A percentile compares a stretch with the other conserved stretches of the same genome.
phyloP scores from a whole-genome alignment of 73 alveolate species.

The Paramecium octaurelia region DNA sequence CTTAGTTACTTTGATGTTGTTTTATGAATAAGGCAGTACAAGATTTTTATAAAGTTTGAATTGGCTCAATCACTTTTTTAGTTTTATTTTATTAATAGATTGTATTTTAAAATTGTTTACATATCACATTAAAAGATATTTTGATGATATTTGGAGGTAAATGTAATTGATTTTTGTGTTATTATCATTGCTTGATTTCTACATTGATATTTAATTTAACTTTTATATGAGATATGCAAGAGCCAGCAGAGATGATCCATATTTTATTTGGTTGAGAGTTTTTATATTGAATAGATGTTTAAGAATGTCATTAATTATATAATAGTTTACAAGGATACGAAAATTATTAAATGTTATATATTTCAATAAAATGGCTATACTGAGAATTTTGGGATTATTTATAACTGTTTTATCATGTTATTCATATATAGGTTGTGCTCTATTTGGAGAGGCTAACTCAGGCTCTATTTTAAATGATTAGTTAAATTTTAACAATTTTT shows the following conservation, averaged over 20 bases:
- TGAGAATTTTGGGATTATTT: conserved; percentile 27
- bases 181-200: not conserved
- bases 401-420: not conserved
- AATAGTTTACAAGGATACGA: not conserved
- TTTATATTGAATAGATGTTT: not conserved
- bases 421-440: conserved; percentile 7
- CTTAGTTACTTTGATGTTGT: not conserved
- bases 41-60: not conserved
- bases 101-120: not conserved
- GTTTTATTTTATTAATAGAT: not conserved
- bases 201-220: not conserved
- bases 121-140: conserved; percentile 21
- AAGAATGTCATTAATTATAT: not conserved
- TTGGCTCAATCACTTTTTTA: not conserved
- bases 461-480: not conserved
- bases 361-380: not conserved
- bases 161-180: conserved; percentile 4
- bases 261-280: not conserved
- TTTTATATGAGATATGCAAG: not conserved
- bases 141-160: conserved; percentile 7
- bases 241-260: conserved; percentile 30
- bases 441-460: not conserved
- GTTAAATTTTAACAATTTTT: not conserved
- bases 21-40: not conserved
- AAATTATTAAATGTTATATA: not conserved